These are phyloP conservation scores for Cordyceps cateniannulata DNA, from an alignment of 2,329 filamentous ascomycete genomes.

Conservation along the genomic window DNA sequence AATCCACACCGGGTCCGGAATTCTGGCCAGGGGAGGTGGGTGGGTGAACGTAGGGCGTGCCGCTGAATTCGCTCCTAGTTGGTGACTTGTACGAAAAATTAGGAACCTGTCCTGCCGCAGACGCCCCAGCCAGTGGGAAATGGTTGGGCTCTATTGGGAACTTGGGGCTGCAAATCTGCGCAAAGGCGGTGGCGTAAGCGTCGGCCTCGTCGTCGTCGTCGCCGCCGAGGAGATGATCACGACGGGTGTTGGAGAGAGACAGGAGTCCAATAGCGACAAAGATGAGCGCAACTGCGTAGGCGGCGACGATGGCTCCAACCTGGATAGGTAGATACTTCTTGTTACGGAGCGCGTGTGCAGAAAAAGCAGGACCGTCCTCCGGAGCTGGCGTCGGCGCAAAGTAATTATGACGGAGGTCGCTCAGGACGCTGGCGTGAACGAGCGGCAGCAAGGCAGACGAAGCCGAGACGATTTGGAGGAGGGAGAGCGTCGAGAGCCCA, in stretches of 20 bases:
- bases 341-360: slow-evolving; percentile 53
- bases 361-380: slow-evolving; percentile 54
- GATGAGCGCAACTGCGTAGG: slow-evolving; percentile 73
- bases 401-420: slow-evolving; percentile 14
- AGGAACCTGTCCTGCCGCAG: slow-evolving; percentile 29
- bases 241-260: slow-evolving; percentile 49
- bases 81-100: slow-evolving; percentile 49
- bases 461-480: slow-evolving; percentile 22
- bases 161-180: slow-evolving; percentile 18
- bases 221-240: slow-evolving; percentile 42
- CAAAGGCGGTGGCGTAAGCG: slow-evolving; percentile 6
- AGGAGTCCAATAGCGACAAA: slow-evolving; percentile 64
- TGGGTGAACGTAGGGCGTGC: slow-evolving; percentile 17
- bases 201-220: slow-evolving; percentile 37
- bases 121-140: slow-evolving; percentile 14
- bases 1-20: slow-evolving; percentile 55
- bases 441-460: slow-evolving; percentile 21
- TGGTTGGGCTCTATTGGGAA: slow-evolving; percentile 18
- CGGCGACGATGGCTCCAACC: slow-evolving; percentile 75
- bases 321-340: slow-evolving; percentile 66
- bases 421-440: slow-evolving; percentile 22
- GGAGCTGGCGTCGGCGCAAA: slow-evolving; percentile 47
- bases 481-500: slow-evolving; percentile 22
- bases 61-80: slow-evolving; percentile 27
- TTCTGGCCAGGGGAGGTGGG: slow-evolving; percentile 37